Evolutionary conservation across 2,329 filamentous ascomycete genomes (phyloP).

Genomic region (Beauveria asiatica): DNA sequence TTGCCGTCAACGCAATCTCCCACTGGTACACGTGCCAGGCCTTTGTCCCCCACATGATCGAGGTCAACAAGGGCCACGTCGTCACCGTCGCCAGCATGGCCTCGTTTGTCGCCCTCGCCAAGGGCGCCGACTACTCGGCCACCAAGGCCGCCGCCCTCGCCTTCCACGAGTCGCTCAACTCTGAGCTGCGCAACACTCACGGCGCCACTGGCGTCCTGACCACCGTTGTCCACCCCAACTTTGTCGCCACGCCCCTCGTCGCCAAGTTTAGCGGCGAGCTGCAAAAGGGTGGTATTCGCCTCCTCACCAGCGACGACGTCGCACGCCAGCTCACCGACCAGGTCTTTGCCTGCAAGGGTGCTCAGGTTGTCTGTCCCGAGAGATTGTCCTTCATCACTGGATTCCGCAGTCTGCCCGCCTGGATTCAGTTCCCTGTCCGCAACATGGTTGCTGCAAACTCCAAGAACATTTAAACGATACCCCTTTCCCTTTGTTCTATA

Average conservation of each 20-base stretch:
- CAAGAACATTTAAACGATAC: slow-evolving; percentile 3
- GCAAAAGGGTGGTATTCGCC: slow-evolving; percentile 14
- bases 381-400: slow-evolving; percentile 7
- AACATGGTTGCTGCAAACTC: not conserved
- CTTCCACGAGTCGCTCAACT: slow-evolving; percentile 53
- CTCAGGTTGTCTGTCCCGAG: slow-evolving; percentile 32
- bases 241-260: slow-evolving; percentile 19
- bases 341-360: slow-evolving; percentile 31
- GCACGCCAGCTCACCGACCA: slow-evolving; percentile 31
- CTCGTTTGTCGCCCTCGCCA: slow-evolving; percentile 46
- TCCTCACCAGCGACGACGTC: slow-evolving; percentile 23
- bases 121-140: slow-evolving; percentile 54
- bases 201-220: slow-evolving; percentile 51
- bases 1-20: slow-evolving; percentile 55
- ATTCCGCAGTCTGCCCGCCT: slow-evolving; percentile 2
- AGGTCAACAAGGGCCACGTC: slow-evolving; percentile 55
- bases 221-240: slow-evolving; percentile 45
- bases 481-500: not conserved
- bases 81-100: slow-evolving; percentile 57
- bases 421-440: slow-evolving; percentile 5
- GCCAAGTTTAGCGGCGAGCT: slow-evolving; percentile 17
- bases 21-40: slow-evolving; percentile 54
- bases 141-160: slow-evolving; percentile 52
- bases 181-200: slow-evolving; percentile 46
- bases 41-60: slow-evolving; percentile 54